Percentiles rank a stretch among this genome's conserved stretches.
Evolutionary conservation across 192 early-diverging fungal genomes (phyloP).

Genomic region (Anaeromyces robustus): DNA sequence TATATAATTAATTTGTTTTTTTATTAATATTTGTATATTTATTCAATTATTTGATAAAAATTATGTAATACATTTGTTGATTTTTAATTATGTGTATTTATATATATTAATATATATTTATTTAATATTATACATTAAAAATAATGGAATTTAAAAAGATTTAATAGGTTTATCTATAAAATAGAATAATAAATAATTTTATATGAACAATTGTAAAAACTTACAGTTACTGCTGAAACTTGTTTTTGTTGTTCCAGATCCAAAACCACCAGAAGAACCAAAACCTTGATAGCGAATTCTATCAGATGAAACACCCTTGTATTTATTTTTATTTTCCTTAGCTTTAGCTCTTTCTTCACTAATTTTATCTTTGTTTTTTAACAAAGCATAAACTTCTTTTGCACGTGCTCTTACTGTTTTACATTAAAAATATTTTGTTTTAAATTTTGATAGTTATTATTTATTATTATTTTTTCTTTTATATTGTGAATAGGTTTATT

Average conservation of each 20-base stretch:
- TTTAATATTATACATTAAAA: no score
- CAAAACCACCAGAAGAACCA: conserved; percentile 4
- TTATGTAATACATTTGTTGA: no score
- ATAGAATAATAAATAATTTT: no score
- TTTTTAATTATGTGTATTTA: no score
- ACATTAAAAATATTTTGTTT: no score
- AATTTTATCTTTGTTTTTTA: conserved; percentile 61
- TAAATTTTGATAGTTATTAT: not conserved
- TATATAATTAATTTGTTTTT: not conserved
- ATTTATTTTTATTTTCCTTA: conserved; percentile 77
- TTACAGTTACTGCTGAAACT: conserved; percentile 52
- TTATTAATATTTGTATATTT: conserved; percentile 4
- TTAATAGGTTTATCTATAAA: no score
- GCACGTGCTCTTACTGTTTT: conserved; percentile 64
- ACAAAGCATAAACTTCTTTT: conserved; percentile 73
- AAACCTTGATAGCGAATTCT: conserved; percentile 10
- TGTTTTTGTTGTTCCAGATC: conserved; percentile 21
- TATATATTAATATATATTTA: no score
- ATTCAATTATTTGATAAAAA: no score
- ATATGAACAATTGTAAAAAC: no score
- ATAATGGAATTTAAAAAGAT: no score
- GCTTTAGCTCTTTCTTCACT: conserved; percentile 79
- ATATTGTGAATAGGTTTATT: not conserved
- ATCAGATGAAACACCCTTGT: conserved; percentile 54
- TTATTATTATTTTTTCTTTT: not conserved